phyloP scores from a whole-genome alignment of 768 basidiomycete species.

The Mycena pura region DNA sequence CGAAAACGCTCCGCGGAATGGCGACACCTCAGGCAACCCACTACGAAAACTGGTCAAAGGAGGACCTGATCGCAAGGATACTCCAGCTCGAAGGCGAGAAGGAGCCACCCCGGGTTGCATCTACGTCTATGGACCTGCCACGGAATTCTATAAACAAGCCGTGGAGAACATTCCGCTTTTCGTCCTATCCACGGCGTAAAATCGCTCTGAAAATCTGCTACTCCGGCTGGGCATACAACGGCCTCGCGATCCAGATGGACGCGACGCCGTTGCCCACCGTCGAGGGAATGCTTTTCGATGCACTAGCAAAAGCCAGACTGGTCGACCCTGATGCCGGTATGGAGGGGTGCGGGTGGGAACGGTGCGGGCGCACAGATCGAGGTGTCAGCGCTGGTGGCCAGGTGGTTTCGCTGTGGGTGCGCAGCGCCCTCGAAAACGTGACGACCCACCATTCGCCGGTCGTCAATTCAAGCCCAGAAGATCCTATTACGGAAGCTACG shows the following conservation, averaged over 20 bases:
- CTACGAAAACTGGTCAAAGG: constrained; percentile 66
- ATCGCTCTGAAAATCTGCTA: constrained; percentile 95
- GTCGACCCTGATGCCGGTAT: constrained; percentile 77
- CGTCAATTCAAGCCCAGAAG: neutral
- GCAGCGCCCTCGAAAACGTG: constrained; percentile 62
- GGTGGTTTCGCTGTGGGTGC: constrained; percentile 89
- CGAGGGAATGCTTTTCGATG: constrained; percentile 84
- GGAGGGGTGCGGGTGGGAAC: constrained; percentile 89
- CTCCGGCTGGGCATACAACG: constrained; percentile 90
- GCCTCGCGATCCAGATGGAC: constrained; percentile 80
- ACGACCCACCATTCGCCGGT: neutral
- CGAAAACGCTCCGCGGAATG: constrained; percentile 30
- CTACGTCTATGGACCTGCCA: constrained; percentile 30
- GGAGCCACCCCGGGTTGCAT: constrained; percentile 20
- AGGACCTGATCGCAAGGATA: constrained; percentile 74
- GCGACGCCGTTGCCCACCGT: constrained; percentile 86
- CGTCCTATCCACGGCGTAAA: constrained; percentile 77
- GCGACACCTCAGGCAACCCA: constrained; percentile 13
- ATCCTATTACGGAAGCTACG: neutral
- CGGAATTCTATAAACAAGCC: constrained; percentile 30
- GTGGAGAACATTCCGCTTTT: constrained; percentile 63
- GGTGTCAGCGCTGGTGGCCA: constrained; percentile 96
- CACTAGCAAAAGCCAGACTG: constrained; percentile 77
- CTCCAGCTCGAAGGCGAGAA: constrained; percentile 55
- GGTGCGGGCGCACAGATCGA: constrained; percentile 93